Evolutionary conservation across 345 rosid species (phyloP), one percentile per base, ranked within the genome.

Genomic region (Carallia pectinifolia): DNA sequence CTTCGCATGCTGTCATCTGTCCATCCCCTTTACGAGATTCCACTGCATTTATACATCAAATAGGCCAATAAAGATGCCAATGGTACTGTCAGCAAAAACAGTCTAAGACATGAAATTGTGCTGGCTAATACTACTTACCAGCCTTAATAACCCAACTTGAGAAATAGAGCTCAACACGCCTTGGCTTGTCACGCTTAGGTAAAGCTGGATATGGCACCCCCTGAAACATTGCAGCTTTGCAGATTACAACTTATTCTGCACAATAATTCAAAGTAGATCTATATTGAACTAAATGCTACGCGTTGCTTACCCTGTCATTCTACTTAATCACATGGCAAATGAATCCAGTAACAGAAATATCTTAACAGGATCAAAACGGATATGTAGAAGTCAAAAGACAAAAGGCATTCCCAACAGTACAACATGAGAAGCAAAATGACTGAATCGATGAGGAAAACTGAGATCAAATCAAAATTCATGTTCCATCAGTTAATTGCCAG

Each of bases 141-240:
- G 97, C 82, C 83, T 82, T 85, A 76, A 95, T 89, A 64, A 84
- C 79, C 99, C 99, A 95, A 79, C 98, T 87, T 34, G 99, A 95
- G 77, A 90, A 92, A 68, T 89, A 95, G 69, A 74, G 86, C 69
- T 90, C 94, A 5, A 95, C 98, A 19, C 94, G 97, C 71, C 96
- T 92, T 38, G 97, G 97, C 80, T 92, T 95, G 84, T 89, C 96
- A 27, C 87, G 87, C 82, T 80, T 87, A n/a, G 72, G 86, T 73
- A 95, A 54, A 65, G 81, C 82, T 34, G 78, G 78, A 81, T 85
- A 89, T 17, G 90, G 87, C 70, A 92, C 89, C 61, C 87, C 89
- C 99, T 95, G 85, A 58, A 75, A 65, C 52, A 29, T 58, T 36
- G 34, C 23, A 34, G 18, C 39, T 8, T 67, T 38, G 56, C 27